Conservation (phyloP, 2,329 filamentous ascomycete genomes). For the Tolypocladium guangdongense region DNA sequence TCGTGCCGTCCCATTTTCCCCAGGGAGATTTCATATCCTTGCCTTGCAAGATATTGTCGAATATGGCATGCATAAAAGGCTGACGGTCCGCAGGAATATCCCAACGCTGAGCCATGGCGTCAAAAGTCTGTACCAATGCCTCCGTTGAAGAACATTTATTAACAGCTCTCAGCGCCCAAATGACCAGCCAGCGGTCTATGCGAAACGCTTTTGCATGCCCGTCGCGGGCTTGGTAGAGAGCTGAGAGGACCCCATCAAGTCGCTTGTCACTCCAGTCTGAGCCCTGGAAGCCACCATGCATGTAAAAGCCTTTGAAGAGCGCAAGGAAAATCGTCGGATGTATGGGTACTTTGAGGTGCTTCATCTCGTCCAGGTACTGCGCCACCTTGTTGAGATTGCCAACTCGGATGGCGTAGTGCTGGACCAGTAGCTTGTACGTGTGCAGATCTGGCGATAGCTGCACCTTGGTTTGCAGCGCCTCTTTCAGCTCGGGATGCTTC, state of each 20-base stretch:
- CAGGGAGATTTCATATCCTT: conserved; percentile 17
- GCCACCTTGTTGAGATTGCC: conserved; percentile 65
- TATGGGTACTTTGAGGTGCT: conserved; percentile 51
- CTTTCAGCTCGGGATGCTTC: conserved; percentile 41
- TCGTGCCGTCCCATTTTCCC: conserved; percentile 13
- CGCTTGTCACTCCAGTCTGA: conserved; percentile 62
- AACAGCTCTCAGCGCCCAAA: conserved; percentile 54
- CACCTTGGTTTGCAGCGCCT: conserved; percentile 47
- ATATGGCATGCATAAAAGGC: conserved; percentile 35
- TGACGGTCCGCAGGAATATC: conserved; percentile 26
- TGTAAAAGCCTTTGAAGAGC: conserved; percentile 71
- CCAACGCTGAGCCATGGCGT: conserved; percentile 37
- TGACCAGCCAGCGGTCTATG: conserved; percentile 49
- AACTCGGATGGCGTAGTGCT: conserved; percentile 55
- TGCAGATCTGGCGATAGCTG: conserved; percentile 62
- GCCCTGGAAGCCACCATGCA: conserved; percentile 53
- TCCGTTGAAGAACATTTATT: conserved; percentile 43
- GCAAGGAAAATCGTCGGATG: conserved; percentile 70
- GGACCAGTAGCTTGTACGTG: conserved; percentile 72
- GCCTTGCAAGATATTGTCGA: conserved; percentile 29
- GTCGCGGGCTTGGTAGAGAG: conserved; percentile 48
- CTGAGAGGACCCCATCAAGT: conserved; percentile 57
- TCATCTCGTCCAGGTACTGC: conserved; percentile 72
- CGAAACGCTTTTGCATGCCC: conserved; percentile 33
- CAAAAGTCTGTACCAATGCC: conserved; percentile 43